Evolutionary conservation across 768 basidiomycete genomes (phyloP), one percentile per base, ranked within the genome.

Genomic region (Russula sp.): DNA sequence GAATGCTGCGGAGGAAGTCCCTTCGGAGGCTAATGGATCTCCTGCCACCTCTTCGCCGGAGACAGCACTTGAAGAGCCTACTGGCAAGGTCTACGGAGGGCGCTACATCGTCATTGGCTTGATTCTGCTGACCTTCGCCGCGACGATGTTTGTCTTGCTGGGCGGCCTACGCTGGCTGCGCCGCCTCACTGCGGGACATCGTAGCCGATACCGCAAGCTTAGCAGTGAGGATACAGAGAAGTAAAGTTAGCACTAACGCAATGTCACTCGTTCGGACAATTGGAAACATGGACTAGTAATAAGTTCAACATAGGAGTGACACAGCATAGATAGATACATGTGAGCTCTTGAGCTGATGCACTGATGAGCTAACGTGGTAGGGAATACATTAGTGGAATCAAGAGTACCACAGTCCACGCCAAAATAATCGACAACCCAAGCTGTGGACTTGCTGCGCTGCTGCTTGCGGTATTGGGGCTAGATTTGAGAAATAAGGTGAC

Each of bases 51-150:
- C 50, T 27, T 13, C 50, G 11, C 32, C 13, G 66, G 59, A 50
- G 66, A 34, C 65, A 34, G 62, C 58, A 39, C 37, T 65, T 1
- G 66, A 60, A 11, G 44, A 66, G 45, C 63, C 71, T 27, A 27
- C 27, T 27, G 27, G 27, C 48, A 59, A 57, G 22, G 53, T 60
- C 47, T 53, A 51, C 39, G 59, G 61, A 3, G 68, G 67, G 27
- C 67, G 71, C 50, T 73, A 71, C 55, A 8, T 77, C 50, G 68
- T 79, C 62, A 72, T 77, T 62, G 69, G 71, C n/a, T n/a, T 68
- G 37, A 37, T 66, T 51, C 47, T 68, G 45, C 42, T 82, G 48
- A 66, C 56, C 16, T 9, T 64, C 51, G 48, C 42, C 44, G 45
- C 45, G 32, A 51, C 44, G 39, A 27, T 60, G 35, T 69, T 69